A percentile compares a stretch with the other conserved stretches of the same genome.
Conservation (phyloP, 495 filamentous ascomycete species). For the Neurospora sp. region DNA sequence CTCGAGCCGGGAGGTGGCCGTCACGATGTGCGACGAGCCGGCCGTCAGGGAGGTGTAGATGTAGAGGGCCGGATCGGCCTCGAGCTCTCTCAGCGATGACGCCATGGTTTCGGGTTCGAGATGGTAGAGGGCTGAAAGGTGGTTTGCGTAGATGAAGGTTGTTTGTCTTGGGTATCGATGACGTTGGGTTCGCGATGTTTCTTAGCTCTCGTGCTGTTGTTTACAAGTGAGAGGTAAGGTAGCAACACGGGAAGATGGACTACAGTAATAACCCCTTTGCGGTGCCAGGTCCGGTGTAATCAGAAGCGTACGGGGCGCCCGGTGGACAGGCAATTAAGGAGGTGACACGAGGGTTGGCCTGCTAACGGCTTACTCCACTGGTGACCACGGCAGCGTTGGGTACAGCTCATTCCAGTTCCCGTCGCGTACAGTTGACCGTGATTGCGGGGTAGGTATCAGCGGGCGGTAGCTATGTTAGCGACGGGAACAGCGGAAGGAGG, state of each 20-base stretch:
- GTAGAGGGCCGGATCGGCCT: conserved; percentile 67
- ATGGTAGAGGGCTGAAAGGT: background rate
- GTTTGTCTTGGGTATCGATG: background rate
- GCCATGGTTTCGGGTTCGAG: background rate
- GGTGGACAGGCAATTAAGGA: background rate
- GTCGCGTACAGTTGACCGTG: background rate
- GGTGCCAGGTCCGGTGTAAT: background rate
- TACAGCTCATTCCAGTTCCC: background rate
- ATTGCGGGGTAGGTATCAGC: background rate
- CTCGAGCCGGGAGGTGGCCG: conserved; percentile 87
- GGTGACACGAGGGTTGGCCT: background rate
- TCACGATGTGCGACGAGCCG: conserved; percentile 91
- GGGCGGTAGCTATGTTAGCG: background rate
- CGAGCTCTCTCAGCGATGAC: background rate
- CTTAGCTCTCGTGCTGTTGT: background rate
- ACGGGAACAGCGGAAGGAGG: background rate
- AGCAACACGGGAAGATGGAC: background rate
- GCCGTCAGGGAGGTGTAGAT: conserved; percentile 93
- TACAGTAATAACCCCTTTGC: background rate
- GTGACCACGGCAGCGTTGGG: background rate
- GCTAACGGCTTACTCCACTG: background rate
- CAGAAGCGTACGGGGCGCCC: background rate
- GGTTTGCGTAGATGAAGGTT: background rate
- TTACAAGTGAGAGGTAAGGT: background rate
- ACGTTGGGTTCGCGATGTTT: background rate